A percentile compares a stretch with the other conserved stretches of the same genome.
Conservation (phyloP, 2,329 filamentous ascomycete species). For the Phaeosphaeriaceae sp. region DNA sequence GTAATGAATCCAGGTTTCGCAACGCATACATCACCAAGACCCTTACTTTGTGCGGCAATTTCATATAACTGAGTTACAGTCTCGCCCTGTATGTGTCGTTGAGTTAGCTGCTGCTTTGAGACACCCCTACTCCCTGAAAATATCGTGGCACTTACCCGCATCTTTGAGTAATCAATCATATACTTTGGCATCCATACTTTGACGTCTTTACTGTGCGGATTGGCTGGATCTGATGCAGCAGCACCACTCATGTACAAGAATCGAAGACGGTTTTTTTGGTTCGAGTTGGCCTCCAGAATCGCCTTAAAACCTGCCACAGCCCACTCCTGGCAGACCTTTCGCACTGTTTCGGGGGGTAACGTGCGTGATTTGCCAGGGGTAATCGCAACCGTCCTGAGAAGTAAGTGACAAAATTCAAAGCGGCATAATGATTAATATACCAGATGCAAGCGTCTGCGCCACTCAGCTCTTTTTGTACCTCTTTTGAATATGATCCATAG, state of each 20-base stretch:
- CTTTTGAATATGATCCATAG: constrained; percentile 38
- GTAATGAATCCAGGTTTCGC: constrained; percentile 55
- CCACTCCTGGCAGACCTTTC: constrained; percentile 52
- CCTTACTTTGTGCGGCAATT: constrained; percentile 48
- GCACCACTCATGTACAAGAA: constrained; percentile 60
- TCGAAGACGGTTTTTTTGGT: constrained; percentile 46
- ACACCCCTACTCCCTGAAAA: too few relatives aligned
- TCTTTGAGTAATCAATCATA: constrained; percentile 51
- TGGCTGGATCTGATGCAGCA: constrained; percentile 38
- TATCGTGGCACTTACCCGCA: constrained; percentile 53
- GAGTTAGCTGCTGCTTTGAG: background rate
- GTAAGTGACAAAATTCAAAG: constrained; percentile 14
- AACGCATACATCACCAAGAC: constrained; percentile 47
- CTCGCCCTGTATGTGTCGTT: constrained; percentile 53
- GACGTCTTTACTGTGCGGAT: constrained; percentile 51
- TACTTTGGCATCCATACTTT: constrained; percentile 39
- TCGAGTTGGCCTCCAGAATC: constrained; percentile 36
- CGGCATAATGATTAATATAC: too few relatives aligned
- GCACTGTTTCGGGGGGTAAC: constrained; percentile 46
- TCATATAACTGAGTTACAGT: constrained; percentile 54
- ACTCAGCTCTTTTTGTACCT: too few relatives aligned
- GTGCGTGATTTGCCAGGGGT: constrained; percentile 46
- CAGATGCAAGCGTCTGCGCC: too few relatives aligned
- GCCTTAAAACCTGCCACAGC: constrained; percentile 46
- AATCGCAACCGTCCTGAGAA: constrained; percentile 52